These are phyloP conservation scores for Mucor velutinosus DNA, from an alignment of 371 early-diverging fungal genomes.

Conservation along the genomic window DNA sequence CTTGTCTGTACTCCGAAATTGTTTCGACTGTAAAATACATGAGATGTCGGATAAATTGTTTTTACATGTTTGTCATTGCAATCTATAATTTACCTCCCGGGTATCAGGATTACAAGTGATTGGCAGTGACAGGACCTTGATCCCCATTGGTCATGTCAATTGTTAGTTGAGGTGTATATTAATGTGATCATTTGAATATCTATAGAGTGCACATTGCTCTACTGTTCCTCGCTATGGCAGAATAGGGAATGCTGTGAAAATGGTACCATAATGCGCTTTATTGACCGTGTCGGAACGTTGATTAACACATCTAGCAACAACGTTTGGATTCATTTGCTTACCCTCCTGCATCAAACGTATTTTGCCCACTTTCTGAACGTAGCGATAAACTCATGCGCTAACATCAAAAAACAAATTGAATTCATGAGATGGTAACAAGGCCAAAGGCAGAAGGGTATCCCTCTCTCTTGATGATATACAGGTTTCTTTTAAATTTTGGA, in stretches of 20 bases:
- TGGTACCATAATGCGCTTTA: too few relatives aligned
- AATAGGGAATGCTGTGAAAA: too few relatives aligned
- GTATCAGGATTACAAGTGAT: background rate
- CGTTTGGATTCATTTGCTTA: too few relatives aligned
- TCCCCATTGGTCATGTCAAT: background rate
- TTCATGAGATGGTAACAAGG: conserved; percentile 84
- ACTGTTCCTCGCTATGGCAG: too few relatives aligned
- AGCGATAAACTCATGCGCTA: conserved; percentile 91
- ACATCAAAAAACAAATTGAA: conserved; percentile 86
- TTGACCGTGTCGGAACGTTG: too few relatives aligned
- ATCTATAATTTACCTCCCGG: background rate
- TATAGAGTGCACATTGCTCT: too few relatives aligned
- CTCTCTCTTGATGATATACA: too few relatives aligned
- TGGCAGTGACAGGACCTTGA: background rate
- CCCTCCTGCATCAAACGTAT: too few relatives aligned
- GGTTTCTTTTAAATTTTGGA: too few relatives aligned
- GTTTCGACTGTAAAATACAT: background rate
- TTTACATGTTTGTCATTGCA: background rate
- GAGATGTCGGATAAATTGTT: background rate
- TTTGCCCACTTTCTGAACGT: conserved; percentile 29
- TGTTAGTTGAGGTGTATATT: conserved; percentile 22
- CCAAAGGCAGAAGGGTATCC: conserved; percentile 59
- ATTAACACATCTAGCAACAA: too few relatives aligned
- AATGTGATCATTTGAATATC: too few relatives aligned
- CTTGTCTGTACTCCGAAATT: conserved; percentile 63